Percentiles rank a stretch among this genome's conserved stretches.
Evolutionary conservation across 2,329 filamentous ascomycete species (phyloP).

Genomic region (Phyllosticta citriasiana): DNA sequence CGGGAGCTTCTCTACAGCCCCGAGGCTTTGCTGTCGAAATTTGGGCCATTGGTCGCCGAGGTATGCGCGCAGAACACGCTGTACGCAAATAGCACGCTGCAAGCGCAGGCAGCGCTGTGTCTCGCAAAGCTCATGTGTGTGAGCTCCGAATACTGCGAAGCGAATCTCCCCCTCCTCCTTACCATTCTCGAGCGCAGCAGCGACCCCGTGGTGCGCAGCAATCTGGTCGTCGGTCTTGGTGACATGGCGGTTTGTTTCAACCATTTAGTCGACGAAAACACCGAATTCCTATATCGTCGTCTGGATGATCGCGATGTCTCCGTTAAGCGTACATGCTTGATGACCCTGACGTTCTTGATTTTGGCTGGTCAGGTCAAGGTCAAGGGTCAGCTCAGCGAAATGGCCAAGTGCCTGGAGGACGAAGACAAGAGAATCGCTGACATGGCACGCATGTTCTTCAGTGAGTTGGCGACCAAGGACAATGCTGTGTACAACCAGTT

Average conservation of each 20-base stretch:
- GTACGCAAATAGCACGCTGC: conserved; percentile 80
- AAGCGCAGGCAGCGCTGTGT: conserved; percentile 87
- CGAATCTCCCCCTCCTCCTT: conserved; percentile 83
- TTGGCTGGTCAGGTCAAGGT: conserved; percentile 97
- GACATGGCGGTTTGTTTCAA: conserved; percentile 99
- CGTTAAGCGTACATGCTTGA: conserved; percentile 93
- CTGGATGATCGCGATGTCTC: conserved; percentile 80
- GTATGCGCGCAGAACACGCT: conserved; percentile 91
- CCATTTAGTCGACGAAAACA: conserved; percentile 97
- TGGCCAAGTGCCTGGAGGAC: conserved; percentile 98
- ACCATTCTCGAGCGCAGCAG: conserved; percentile 94
- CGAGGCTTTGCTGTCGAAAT: conserved; percentile 75
- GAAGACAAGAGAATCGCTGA: conserved; percentile 91
- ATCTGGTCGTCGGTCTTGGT: conserved; percentile 90
- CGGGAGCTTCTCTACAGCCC: conserved; percentile 75
- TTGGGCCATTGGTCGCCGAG: conserved; percentile 83
- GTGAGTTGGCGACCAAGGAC: conserved; percentile 92
- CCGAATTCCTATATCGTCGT: conserved; percentile 90
- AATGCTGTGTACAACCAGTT: conserved; percentile 99
- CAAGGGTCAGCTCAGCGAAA: conserved; percentile 95
- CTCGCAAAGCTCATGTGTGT: conserved; percentile 99
- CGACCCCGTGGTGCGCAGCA: conserved; percentile 86
- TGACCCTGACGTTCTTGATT: conserved; percentile 97
- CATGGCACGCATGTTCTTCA: conserved; percentile 95
- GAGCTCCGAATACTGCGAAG: conserved; percentile 90